Percentiles rank a stretch among this genome's conserved stretches.
These are phyloP conservation scores for Wickerhamomyces hampshirensis DNA, from an alignment of 805 yeast genomes.

Conservation along the genomic window DNA sequence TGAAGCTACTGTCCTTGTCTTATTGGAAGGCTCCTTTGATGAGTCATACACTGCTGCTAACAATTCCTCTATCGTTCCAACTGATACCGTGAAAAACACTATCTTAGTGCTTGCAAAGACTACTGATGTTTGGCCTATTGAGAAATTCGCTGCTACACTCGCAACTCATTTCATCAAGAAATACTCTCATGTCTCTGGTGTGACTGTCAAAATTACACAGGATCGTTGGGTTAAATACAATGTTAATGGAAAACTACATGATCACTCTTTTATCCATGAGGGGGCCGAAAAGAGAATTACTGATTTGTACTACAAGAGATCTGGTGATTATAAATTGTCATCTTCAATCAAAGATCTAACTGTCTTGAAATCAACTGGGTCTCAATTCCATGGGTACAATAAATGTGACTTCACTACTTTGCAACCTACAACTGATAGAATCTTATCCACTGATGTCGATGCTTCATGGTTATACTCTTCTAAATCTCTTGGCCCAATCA, in stretches of 20 bases:
- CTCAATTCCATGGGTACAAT: slow-evolving; percentile 87
- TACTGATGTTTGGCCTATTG: slow-evolving; percentile 85
- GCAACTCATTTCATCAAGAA: slow-evolving; percentile 76
- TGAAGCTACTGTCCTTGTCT: slow-evolving; percentile 76
- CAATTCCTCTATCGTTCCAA: slow-evolving; percentile 85
- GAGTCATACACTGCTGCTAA: slow-evolving; percentile 83
- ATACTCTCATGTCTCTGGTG: slow-evolving; percentile 72
- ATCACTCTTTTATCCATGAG: slow-evolving; percentile 80
- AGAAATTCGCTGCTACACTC: slow-evolving; percentile 80
- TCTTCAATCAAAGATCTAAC: slow-evolving; percentile 76
- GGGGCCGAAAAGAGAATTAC: slow-evolving; percentile 76
- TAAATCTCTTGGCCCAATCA: slow-evolving; percentile 44
- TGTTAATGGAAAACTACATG: slow-evolving; percentile 71
- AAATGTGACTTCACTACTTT: slow-evolving; percentile 86
- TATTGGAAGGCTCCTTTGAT: slow-evolving; percentile 77
- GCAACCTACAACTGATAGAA: slow-evolving; percentile 77
- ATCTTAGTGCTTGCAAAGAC: slow-evolving; percentile 77
- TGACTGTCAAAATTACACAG: slow-evolving; percentile 64
- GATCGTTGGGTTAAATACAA: slow-evolving; percentile 73
- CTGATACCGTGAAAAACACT: slow-evolving; percentile 91
- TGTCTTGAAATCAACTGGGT: slow-evolving; percentile 85
- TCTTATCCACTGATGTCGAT: slow-evolving; percentile 81
- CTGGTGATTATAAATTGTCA: slow-evolving; percentile 51
- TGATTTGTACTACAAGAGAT: slow-evolving; percentile 45
- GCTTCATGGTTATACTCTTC: slow-evolving; percentile 66